Conservation (phyloP, 495 filamentous ascomycete species). For the Penicillium riverlandense region DNA sequence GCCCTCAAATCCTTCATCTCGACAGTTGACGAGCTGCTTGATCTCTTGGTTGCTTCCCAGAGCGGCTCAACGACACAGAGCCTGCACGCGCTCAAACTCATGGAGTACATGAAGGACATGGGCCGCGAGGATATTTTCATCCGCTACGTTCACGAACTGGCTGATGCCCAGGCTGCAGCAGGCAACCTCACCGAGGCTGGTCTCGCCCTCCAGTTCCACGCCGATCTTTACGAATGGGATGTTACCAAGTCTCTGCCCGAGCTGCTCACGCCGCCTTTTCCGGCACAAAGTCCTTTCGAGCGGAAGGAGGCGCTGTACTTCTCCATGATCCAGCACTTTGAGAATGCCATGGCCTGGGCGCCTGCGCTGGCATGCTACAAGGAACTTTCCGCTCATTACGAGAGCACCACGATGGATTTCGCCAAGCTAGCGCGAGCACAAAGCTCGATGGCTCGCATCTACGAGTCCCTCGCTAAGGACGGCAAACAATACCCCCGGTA, state of each 20-base stretch:
- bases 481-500: slow-evolving; percentile 73
- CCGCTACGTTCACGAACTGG: slow-evolving; percentile 91
- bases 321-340: slow-evolving; percentile 87
- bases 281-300: slow-evolving; percentile 83
- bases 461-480: slow-evolving; percentile 79
- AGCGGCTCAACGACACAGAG: slow-evolving; percentile 71
- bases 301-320: slow-evolving; percentile 90
- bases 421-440: slow-evolving; percentile 82
- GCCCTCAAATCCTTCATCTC: slow-evolving; percentile 72
- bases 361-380: slow-evolving; percentile 85
- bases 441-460: slow-evolving; percentile 86
- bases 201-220: slow-evolving; percentile 81
- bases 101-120: slow-evolving; percentile 97
- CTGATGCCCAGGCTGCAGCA: slow-evolving; percentile 64
- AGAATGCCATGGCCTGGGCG: slow-evolving; percentile 88
- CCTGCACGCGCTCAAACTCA: slow-evolving; percentile 80
- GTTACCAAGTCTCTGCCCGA: slow-evolving; percentile 58
- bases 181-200: slow-evolving; percentile 86
- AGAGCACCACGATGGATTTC: slow-evolving; percentile 83
- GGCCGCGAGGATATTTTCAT: slow-evolving; percentile 96
- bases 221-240: slow-evolving; percentile 92
- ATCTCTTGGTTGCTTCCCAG: slow-evolving; percentile 89
- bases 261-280: slow-evolving; percentile 65
- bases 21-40: slow-evolving; percentile 83
- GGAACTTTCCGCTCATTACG: slow-evolving; percentile 85